Conservation (phyloP, 108 stramenopile species). For the Epipyxis sp. region DNA sequence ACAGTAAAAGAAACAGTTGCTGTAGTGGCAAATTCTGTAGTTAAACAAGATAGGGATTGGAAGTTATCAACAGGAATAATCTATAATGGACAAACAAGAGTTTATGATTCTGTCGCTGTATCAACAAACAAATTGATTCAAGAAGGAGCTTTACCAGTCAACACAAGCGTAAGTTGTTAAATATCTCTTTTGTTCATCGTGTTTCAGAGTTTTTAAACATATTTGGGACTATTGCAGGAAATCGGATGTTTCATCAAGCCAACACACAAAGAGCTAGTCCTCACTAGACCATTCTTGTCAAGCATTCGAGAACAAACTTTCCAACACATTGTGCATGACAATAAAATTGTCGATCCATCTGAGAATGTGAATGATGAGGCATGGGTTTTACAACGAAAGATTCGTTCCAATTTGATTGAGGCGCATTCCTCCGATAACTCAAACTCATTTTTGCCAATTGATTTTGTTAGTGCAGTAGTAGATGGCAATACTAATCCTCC, state of each 20-base stretch:
- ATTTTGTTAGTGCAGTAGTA: no score
- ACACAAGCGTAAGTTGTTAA: not conserved
- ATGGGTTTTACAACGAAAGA: not conserved
- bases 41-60: not conserved
- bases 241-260: slow-evolving; percentile 1
- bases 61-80: not conserved
- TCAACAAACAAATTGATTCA: not conserved
- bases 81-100: not conserved
- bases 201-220: not conserved
- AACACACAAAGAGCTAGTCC: not conserved
- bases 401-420: not conserved
- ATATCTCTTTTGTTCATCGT: not conserved
- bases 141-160: not conserved
- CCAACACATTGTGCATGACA: not conserved
- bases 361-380: not conserved
- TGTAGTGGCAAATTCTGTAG: not conserved
- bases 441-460: no score
- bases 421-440: not conserved
- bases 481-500: no score
- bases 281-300: not conserved
- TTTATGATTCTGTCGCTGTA: not conserved
- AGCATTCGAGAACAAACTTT: not conserved
- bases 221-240: not conserved
- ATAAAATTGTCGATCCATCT: not conserved
- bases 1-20: not conserved